Conservation (phyloP, 768 basidiomycete species). For the Tubosaeta sp. region DNA sequence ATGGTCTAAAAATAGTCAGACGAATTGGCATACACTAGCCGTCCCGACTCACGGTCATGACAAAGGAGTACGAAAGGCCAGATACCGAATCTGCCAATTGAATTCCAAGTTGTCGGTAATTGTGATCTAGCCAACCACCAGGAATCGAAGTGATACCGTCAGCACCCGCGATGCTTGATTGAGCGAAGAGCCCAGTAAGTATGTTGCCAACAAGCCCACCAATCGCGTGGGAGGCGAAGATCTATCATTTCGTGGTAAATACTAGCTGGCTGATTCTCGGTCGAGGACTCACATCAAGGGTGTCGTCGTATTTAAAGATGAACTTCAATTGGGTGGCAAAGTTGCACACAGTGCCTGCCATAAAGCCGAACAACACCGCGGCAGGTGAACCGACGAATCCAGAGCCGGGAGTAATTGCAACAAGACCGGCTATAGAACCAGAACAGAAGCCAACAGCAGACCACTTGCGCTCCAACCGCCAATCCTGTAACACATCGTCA, state of each 20-base stretch:
- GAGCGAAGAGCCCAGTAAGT: constrained; percentile 86
- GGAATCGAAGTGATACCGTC: constrained; percentile 65
- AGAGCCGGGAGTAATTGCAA: constrained; percentile 84
- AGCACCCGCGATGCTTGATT: constrained; percentile 69
- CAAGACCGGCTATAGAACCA: constrained; percentile 86
- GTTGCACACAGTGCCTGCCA: constrained; percentile 84
- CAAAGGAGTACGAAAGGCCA: constrained; percentile 67
- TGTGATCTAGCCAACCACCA: constrained; percentile 87
- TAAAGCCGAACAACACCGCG: constrained; percentile 78
- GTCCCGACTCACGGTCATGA: constrained; percentile 58
- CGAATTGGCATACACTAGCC: neutral
- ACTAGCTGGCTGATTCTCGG: neutral
- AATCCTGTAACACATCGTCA: constrained; percentile 53
- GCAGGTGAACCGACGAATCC: constrained; percentile 83
- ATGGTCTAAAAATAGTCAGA: constrained; percentile 45
- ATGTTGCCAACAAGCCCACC: constrained; percentile 81
- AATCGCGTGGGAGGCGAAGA: constrained; percentile 81
- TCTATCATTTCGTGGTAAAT: constrained; percentile 39
- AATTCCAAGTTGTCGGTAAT: constrained; percentile 79
- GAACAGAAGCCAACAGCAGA: constrained; percentile 93
- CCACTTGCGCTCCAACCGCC: constrained; percentile 91
- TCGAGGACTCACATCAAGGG: constrained; percentile 58
- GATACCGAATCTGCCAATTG: constrained; percentile 75
- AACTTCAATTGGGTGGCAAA: constrained; percentile 96
- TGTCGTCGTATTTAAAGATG: constrained; percentile 68